Conservation (phyloP, 805 yeast species). For the Candida caryicola region DNA sequence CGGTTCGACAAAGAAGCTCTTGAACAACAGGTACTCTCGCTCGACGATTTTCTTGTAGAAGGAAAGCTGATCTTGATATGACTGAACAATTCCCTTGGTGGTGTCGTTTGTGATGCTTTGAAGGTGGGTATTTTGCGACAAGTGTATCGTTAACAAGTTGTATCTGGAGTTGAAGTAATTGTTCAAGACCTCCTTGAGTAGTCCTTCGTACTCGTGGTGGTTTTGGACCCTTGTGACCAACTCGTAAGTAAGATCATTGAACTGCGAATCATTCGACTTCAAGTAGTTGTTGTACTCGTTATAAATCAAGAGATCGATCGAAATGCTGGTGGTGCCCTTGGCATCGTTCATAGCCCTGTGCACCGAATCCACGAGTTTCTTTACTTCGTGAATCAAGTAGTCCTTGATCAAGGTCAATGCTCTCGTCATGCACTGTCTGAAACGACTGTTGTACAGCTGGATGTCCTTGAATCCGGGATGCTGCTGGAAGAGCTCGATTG, state of each 20-base stretch:
- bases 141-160: constrained; percentile 44
- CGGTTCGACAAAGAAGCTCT: constrained; percentile 42
- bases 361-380: constrained; percentile 25
- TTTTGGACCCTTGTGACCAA: constrained; percentile 35
- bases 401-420: constrained; percentile 73
- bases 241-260: constrained; percentile 34
- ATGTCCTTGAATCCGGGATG: constrained; percentile 60
- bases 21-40: constrained; percentile 61
- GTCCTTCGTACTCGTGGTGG: constrained; percentile 59
- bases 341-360: constrained; percentile 7
- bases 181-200: constrained; percentile 61
- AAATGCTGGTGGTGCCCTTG: constrained; percentile 32
- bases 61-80: constrained; percentile 60
- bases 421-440: constrained; percentile 80
- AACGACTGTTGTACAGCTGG: constrained; percentile 65
- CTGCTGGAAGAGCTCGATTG: constrained; percentile 56
- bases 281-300: constrained; percentile 50
- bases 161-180: constrained; percentile 61
- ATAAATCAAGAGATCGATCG: constrained; percentile 63
- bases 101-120: not conserved
- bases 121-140: constrained; percentile 22
- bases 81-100: constrained; percentile 45
- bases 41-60: constrained; percentile 57
- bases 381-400: constrained; percentile 51
- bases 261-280: constrained; percentile 17